Conservation (phyloP, 2,329 filamentous ascomycete species). For the Ophiostoma sp. region DNA sequence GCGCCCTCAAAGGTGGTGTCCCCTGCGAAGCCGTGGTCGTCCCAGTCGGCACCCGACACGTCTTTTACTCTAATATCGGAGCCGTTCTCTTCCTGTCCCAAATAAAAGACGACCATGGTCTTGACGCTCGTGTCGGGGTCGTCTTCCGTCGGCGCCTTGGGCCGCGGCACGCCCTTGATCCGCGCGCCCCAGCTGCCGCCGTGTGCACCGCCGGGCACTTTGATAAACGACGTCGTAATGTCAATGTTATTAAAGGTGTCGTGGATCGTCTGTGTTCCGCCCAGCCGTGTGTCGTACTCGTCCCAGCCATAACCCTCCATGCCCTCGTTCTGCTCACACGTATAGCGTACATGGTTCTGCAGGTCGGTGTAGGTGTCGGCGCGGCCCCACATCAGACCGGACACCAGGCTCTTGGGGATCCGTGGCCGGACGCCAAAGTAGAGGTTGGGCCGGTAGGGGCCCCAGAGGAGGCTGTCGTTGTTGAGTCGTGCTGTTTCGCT, state of each 20-base stretch:
- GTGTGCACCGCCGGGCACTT: slow-evolving; percentile 79
- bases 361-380: slow-evolving; percentile 76
- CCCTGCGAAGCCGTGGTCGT: slow-evolving; percentile 47
- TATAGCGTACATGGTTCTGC: slow-evolving; percentile 81
- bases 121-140: slow-evolving; percentile 62
- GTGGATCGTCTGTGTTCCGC: slow-evolving; percentile 86
- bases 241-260: slow-evolving; percentile 87
- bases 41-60: slow-evolving; percentile 45
- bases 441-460: slow-evolving; percentile 88
- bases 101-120: slow-evolving; percentile 79
- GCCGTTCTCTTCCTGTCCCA: slow-evolving; percentile 74
- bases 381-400: slow-evolving; percentile 85
- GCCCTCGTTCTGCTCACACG: slow-evolving; percentile 91
- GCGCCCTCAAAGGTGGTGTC: slow-evolving; percentile 71
- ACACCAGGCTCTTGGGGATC: slow-evolving; percentile 75
- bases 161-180: slow-evolving; percentile 75
- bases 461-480: slow-evolving; percentile 92
- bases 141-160: slow-evolving; percentile 49
- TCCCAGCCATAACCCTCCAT: slow-evolving; percentile 98
- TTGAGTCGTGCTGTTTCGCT: slow-evolving; percentile 55
- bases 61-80: slow-evolving; percentile 58
- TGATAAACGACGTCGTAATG: slow-evolving; percentile 90
- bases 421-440: slow-evolving; percentile 90
- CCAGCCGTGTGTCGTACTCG: slow-evolving; percentile 85
- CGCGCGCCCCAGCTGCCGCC: slow-evolving; percentile 91